These are phyloP conservation scores for Fonsecaea monophora DNA, from an alignment of 2,329 filamentous ascomycete species.

Conservation along the genomic window DNA sequence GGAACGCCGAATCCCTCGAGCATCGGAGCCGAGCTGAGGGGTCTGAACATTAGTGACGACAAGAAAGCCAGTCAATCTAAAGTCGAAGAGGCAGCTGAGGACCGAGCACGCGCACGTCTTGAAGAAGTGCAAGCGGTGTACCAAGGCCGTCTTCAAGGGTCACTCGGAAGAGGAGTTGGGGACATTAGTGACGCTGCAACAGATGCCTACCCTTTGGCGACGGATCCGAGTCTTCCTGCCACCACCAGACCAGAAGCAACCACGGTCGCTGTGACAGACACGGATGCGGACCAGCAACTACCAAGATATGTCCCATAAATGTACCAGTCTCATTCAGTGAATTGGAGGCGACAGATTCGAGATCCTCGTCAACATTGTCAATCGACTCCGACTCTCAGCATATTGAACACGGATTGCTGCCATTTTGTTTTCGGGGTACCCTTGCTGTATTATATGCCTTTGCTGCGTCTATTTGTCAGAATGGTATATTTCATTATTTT, in stretches of 20 bases:
- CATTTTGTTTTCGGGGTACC: not conserved
- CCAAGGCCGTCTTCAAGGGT: not conserved
- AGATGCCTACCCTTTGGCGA: not conserved
- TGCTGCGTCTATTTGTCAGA: not conserved
- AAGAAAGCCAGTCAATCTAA: conserved; percentile 19
- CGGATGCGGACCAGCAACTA: conserved; percentile 20
- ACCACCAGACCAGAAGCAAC: not conserved
- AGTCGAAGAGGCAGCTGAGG: conserved; percentile 31
- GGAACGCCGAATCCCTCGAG: conserved; percentile 2
- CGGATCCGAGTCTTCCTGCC: not conserved
- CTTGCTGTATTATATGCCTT: not conserved
- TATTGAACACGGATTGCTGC: not conserved
- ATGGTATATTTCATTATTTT: not conserved
- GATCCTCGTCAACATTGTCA: not conserved
- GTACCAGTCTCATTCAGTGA: not conserved
- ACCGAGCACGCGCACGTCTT: conserved; percentile 18
- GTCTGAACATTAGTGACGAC: not conserved
- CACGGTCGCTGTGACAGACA: conserved; percentile 8
- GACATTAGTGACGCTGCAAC: not conserved
- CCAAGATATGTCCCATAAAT: conserved; percentile 27
- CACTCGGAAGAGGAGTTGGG: not conserved
- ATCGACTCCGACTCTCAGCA: not conserved
- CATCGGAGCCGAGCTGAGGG: not conserved
- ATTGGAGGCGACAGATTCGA: not conserved
- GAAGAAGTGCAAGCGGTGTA: conserved; percentile 8